Evolutionary conservation across 2,329 filamentous ascomycete species (phyloP), one percentile per base, ranked within the genome.

Genomic region (Colletotrichum spaethianum): DNA sequence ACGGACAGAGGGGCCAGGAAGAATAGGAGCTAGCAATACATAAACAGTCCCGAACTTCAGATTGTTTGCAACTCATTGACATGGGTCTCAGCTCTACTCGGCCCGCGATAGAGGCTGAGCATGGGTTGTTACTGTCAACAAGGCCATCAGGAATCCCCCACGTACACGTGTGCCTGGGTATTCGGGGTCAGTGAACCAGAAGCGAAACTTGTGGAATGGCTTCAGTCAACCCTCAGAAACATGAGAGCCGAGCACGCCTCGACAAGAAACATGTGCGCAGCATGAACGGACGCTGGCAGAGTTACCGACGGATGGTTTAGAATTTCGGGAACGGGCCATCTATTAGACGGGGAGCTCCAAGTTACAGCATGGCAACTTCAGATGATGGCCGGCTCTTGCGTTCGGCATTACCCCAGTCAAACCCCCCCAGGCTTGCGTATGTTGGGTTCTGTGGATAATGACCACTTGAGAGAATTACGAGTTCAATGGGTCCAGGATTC

Each of bases 321-420:
- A 53, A 72, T 72, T 70, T 64, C 53, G 57, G 65, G 70, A 70
- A 60, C 44, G 60, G 60, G 46, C 70, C 59, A 57, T 42, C 20
- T 20, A 26, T 26, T 8, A 38, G 59, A 69, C 64, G 50, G 63
- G 63, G 68, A 57, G 20, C 50, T 62, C 56, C 56, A 52, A 55
- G 61, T 55, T 42, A 11, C 12, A 31, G 38, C 36, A 18, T 53
- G 50, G 36, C 14, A 23, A 72, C 53, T 70, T 72, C 70, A 33
- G 70, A 72, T 53, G 70, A 64, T 42, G 60, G 70, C 53, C 64
- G 65, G 59, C 44, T 72, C 59, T 48, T 55, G 52, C 59, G 59
- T 60, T 46, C 18, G 36, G 36, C 36, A 53, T 26, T 60, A 55
- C 65, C 69, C 59, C 65, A 44, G 53, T 28, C n/a, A 23, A 31